A percentile compares a stretch with the other conserved stretches of the same genome.
Evolutionary conservation across 2,329 filamentous ascomycete genomes (phyloP).

Genomic region (Colletotrichum nymphaeae): DNA sequence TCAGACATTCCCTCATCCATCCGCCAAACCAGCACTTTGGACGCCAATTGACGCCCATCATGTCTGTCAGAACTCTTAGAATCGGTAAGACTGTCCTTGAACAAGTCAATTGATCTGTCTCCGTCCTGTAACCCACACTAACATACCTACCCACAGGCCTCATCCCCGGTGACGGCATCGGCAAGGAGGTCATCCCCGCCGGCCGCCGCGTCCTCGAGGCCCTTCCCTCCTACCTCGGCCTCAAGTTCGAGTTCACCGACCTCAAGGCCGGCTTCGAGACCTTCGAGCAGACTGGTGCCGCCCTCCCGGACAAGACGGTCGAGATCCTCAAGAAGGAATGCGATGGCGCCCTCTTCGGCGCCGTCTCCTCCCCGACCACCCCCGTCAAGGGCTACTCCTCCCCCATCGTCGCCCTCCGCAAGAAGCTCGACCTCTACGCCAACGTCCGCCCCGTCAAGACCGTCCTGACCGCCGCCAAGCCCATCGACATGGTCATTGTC

Average conservation of each 20-base stretch:
- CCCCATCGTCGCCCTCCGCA: constrained; percentile 96
- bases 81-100: constrained; percentile 47
- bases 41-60: constrained; percentile 40
- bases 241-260: constrained; percentile 95
- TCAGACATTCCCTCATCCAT: neutral
- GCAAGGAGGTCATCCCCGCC: constrained; percentile 96
- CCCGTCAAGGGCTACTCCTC: constrained; percentile 96
- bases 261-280: constrained; percentile 93
- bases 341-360: constrained; percentile 95
- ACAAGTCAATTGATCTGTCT: neutral
- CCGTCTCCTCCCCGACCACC: constrained; percentile 90
- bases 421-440: constrained; percentile 93
- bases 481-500: constrained; percentile 97
- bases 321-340: constrained; percentile 90
- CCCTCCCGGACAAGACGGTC: constrained; percentile 91
- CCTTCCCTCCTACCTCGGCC: constrained; percentile 86
- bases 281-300: constrained; percentile 89
- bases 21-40: constrained; percentile 9
- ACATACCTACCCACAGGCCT: constrained; percentile 70
- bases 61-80: constrained; percentile 55
- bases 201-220: constrained; percentile 93
- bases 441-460: constrained; percentile 97
- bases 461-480: constrained; percentile 70
- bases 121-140: neutral
- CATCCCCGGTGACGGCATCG: constrained; percentile 98